Percentiles rank a stretch among this genome's conserved stretches.
Evolutionary conservation across 192 early-diverging fungal species (phyloP).

Genomic region (Linnemannia zychae): DNA sequence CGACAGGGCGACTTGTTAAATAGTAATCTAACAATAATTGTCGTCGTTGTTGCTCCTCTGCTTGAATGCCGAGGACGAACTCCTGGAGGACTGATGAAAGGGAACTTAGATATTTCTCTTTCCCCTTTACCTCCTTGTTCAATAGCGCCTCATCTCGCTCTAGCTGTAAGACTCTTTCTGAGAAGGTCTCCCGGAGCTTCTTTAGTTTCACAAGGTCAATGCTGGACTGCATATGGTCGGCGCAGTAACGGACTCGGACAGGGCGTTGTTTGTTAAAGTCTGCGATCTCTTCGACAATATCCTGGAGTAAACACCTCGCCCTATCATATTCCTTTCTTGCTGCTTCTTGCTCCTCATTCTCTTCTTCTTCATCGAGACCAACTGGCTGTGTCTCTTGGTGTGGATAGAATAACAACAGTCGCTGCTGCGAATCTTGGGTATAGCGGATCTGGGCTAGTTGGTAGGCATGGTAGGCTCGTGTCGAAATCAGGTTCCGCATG

Average conservation of each 20-base stretch:
- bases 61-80: neutral
- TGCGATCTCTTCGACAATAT: neutral
- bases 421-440: neutral
- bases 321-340: neutral
- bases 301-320: neutral
- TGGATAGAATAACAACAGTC: no score
- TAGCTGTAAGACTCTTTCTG: neutral
- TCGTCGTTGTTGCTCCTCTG: no score
- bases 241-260: neutral
- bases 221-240: neutral
- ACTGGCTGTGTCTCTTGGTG: no score
- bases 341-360: neutral
- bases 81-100: neutral
- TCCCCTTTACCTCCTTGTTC: neutral
- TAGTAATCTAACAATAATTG: neutral
- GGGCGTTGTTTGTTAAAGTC: neutral
- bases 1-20: neutral
- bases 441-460: neutral
- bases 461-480: neutral
- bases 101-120: neutral
- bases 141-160: neutral
- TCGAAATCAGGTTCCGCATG: neutral
- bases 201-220: neutral
- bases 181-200: neutral
- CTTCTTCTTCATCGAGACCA: neutral